Base-by-base conservation (phyloP, 495 filamentous ascomycete species). In the Penicillium daleae region DNA sequence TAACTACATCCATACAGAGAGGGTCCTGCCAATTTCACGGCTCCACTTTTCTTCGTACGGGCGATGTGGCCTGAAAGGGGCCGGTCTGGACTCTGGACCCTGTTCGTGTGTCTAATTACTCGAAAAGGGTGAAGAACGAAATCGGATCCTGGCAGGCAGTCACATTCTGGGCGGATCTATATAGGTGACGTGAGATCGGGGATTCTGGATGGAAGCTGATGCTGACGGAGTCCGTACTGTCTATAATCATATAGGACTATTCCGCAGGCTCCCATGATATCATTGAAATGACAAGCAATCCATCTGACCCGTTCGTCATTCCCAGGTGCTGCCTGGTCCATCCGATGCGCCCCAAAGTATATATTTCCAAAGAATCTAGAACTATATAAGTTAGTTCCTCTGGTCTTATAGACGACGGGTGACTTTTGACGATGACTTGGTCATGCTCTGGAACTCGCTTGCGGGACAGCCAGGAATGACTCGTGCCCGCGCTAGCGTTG, bases 81-180 rank as follows among this genome's bases (percentile, higher is more conserved):
- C 27, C 39, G 61, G 65, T 65, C 64, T 69, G 66, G 66, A 70
- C 57, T 65, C 64, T 69, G 66, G 66, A 70, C 57, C n/a, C 44
- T 60, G 58, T 52, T 68, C 68, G 62, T 66, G 66, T 65, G 65
- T 54, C 39, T 52, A 24, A 17, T 63, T 64, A 68, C 68, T 68
- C 31, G 51, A 66, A 66, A 33, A 29, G 51, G 13, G 15, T 2
- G 50, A 35, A 12, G 19, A 54, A 21, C 4, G 17, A 29, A 27
- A 22, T n/a, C n/a, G n/a, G n/a, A n/a, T n/a, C 21, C 44, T 15
- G 5, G 46, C 46, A 50, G 46, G 46, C 46, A 50, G 46, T 29
- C 46, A n/a, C 46, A 50, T 50, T 50, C 24, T 46, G 12, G 2
- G 42, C 2, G 19, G 3, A 22, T 3, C 4, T 21, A 46, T 46